Evolutionary conservation across 768 basidiomycete species (phyloP), one percentile per base, ranked within the genome.

Genomic region (Cyclocybe aegerita): DNA sequence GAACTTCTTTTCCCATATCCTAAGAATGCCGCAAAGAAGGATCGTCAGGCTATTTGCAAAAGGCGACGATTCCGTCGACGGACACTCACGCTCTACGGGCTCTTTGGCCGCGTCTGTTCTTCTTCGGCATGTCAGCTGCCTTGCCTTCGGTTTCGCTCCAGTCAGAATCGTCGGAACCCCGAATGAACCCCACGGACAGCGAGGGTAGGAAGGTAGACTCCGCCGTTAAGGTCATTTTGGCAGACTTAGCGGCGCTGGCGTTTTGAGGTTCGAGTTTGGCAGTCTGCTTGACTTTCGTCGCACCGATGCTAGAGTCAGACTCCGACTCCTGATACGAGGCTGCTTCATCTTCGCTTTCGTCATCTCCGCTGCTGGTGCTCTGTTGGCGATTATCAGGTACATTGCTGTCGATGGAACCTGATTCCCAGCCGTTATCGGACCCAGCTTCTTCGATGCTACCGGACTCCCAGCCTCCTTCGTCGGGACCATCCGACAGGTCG

Each of bases 1-100:
- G 60, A 83, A 98, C 68, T 94, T 98, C 72, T 93, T 95, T 71
- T 98, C 96, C 95, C 96, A 98, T 57, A 98, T 97, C 2, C 95
- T 98, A 60, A 31, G 46, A 31, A 60, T 39, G 39, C 9, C 36
- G 12, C 31, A 41, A 11, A 17, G 7, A 23, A 12, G 17, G 31
- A 34, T 35, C 30, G 16, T 48, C 15, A 15, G 38, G 17, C 38
- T 33, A 39, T 48, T 15, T 15, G 52, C 50, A 44, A 32, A 51
- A 35, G 35, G 33, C 40, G 2, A 43, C 12, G 34, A 37, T 16
- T 39, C 30, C 16, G 31, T 11, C 35, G 49, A 46, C 36, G 33
- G 34, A 37, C 10, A 86, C 95, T 80, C 67, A 97, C 97, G 90
- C 90, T 71, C 88, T 77, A 52, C 97, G 77, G n/a, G 96, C 96